Conservation (phyloP, 2,329 filamentous ascomycete species). For the Exutisphaerella laricina region DNA sequence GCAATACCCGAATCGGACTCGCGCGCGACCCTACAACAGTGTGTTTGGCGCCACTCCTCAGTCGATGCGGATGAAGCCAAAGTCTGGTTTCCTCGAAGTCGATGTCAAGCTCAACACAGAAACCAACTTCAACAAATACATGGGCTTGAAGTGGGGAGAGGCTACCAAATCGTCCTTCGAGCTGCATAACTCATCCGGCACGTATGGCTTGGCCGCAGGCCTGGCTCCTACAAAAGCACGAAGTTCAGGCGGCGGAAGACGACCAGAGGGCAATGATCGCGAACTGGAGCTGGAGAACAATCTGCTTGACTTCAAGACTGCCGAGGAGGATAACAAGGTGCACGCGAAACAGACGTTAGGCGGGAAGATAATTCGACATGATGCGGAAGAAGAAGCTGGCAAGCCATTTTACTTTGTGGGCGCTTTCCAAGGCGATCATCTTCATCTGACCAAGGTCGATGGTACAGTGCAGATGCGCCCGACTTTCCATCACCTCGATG, state of each 20-base stretch:
- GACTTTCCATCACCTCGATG: slow-evolving; percentile 89
- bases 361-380: slow-evolving; percentile 63
- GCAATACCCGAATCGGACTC: slow-evolving; percentile 77
- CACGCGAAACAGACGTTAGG: slow-evolving; percentile 78
- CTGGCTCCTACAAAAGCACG: slow-evolving; percentile 33
- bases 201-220: slow-evolving; percentile 44
- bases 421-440: slow-evolving; percentile 77
- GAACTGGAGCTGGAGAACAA: slow-evolving; percentile 36
- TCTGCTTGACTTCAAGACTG: slow-evolving; percentile 57
- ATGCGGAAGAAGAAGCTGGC: slow-evolving; percentile 61
- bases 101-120: slow-evolving; percentile 77
- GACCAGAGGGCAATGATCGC: slow-evolving; percentile 43
- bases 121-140: slow-evolving; percentile 72
- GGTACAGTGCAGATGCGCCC: slow-evolving; percentile 84
- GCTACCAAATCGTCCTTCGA: slow-evolving; percentile 48
- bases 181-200: slow-evolving; percentile 38
- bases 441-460: slow-evolving; percentile 79
- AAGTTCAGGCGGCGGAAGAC: slow-evolving; percentile 11
- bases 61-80: slow-evolving; percentile 74
- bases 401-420: slow-evolving; percentile 81
- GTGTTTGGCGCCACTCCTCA: slow-evolving; percentile 53
- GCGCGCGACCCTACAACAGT: slow-evolving; percentile 58
- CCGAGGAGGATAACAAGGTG: slow-evolving; percentile 64
- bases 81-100: slow-evolving; percentile 79
- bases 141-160: slow-evolving; percentile 77